phyloP scores from a whole-genome alignment of 192 early-diverging fungal genomes.

The Backusella westeae region DNA sequence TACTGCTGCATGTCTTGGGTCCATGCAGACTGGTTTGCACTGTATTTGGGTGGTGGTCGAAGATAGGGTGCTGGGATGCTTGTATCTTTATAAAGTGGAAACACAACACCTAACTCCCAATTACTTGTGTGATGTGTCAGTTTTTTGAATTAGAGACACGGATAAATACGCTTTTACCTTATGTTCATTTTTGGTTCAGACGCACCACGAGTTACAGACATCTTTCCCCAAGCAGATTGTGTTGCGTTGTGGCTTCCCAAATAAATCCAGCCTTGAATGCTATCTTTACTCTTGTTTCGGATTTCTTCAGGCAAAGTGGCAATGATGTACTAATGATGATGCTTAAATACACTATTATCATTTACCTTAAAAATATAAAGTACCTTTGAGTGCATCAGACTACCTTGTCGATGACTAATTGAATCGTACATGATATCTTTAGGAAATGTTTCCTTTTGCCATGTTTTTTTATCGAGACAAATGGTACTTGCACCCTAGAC shows the following conservation, averaged over 20 bases:
- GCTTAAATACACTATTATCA: neutral
- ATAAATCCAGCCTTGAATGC: constrained; percentile 31
- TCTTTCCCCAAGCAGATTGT: constrained; percentile 30
- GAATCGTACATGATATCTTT: constrained; percentile 29
- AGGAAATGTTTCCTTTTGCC: constrained; percentile 35
- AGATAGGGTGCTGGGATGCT: constrained; percentile 26
- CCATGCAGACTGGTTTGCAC: constrained; percentile 23
- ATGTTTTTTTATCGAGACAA: constrained; percentile 24
- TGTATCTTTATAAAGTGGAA: constrained; percentile 21
- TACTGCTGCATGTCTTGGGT: constrained; percentile 17
- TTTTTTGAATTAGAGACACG: too few relatives aligned
- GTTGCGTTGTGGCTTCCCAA: constrained; percentile 37
- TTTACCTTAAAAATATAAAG: neutral
- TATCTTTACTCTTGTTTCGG: neutral
- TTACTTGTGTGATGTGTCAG: constrained; percentile 21
- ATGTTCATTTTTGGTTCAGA: constrained; percentile 30
- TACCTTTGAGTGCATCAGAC: constrained; percentile 42
- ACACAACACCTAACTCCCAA: constrained; percentile 41
- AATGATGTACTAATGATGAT: constrained; percentile 31
- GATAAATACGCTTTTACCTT: constrained; percentile 17
- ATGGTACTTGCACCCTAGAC: constrained; percentile 36
- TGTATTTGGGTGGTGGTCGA: constrained; percentile 28
- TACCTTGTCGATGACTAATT: constrained; percentile 31
- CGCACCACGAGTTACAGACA: constrained; percentile 4
- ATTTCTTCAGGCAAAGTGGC: constrained; percentile 13